phyloP scores from a whole-genome alignment of 192 early-diverging fungal genomes.

The Backusella westeae region DNA sequence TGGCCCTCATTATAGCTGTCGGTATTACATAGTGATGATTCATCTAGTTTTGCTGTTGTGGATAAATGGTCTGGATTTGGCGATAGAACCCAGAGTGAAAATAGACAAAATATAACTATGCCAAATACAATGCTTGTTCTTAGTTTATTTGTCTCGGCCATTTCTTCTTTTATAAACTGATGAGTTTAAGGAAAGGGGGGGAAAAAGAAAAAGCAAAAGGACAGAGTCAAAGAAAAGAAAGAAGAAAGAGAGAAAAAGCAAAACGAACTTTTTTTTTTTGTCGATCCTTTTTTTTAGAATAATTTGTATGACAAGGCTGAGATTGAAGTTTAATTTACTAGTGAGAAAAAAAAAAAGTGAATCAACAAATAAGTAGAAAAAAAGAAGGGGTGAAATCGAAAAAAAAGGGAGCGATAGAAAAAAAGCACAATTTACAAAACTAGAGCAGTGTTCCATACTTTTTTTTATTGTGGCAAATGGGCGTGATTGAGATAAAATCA shows the following conservation, averaged over 20 bases:
- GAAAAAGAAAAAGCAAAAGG: background rate
- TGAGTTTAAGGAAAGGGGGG: background rate
- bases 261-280: background rate
- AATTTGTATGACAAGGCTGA: background rate
- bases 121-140: background rate
- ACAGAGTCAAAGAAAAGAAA: background rate
- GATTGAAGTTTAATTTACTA: background rate
- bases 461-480: background rate
- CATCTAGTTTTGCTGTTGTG: background rate
- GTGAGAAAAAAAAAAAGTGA: background rate
- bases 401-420: background rate
- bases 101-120: background rate
- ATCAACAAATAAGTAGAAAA: background rate
- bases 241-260: background rate
- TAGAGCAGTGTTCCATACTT: background rate
- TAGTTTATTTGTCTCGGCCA: slow-evolving; percentile 8
- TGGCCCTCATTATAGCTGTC: slow-evolving; percentile 28
- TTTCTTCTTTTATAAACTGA: background rate
- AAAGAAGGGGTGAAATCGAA: background rate
- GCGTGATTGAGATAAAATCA: no score
- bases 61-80: background rate
- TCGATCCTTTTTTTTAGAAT: background rate
- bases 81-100: background rate
- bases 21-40: slow-evolving; percentile 8
- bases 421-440: background rate